Evolutionary conservation across 2,329 filamentous ascomycete species (phyloP), one percentile per base, ranked within the genome.

Genomic region (Paramyrothecium sp.): DNA sequence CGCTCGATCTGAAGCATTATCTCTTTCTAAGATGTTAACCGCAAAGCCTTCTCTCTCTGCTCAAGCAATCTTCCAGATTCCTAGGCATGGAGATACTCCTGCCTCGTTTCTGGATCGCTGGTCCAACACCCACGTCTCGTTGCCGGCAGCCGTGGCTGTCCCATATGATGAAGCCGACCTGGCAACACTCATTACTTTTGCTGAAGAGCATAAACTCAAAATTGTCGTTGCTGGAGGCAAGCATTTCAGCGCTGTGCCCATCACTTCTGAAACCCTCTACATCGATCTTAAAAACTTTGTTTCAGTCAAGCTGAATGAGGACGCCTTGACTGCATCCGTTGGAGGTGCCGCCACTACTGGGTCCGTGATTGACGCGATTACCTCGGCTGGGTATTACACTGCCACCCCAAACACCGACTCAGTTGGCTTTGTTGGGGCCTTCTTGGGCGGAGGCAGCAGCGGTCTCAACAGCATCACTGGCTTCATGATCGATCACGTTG

Each of bases 231-330:
- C 60, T 1, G 65, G 65, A 2, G 74, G 73, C 2, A 67, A 66
- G 7, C 71, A 73, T 38, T 69, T 62, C 1, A 57, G 67, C 1
- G 74, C 72, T 54, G 63, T 75, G 0, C 64, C 63, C 1, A 64
- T 76, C 50, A 59, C 54, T 10, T 26, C 62, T 2, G 59, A 61
- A 7, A 68, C 67, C 0, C 48, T 75, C 4, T 75, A 74, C 54
- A 55, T 76, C 7, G 69, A 75, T 53, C 54, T 76, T 62, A 62
- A 58, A 16, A 56, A 59, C 11, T 72, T 75, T 61, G 68, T 67
- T 12, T 53, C 33, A 0, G 65, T 75, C 13, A 13, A 54, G 2
- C 46, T 76, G 2, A 59, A 73, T 44, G 67, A 71, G 34, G 47
- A 60, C 0, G 23, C 63, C 0, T 53, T 48, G 0, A 66, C 63